Evolutionary conservation across 2,329 filamentous ascomycete genomes (phyloP), one percentile per base, ranked within the genome.

Genomic region (Pseudogymnoascus verrucosus): DNA sequence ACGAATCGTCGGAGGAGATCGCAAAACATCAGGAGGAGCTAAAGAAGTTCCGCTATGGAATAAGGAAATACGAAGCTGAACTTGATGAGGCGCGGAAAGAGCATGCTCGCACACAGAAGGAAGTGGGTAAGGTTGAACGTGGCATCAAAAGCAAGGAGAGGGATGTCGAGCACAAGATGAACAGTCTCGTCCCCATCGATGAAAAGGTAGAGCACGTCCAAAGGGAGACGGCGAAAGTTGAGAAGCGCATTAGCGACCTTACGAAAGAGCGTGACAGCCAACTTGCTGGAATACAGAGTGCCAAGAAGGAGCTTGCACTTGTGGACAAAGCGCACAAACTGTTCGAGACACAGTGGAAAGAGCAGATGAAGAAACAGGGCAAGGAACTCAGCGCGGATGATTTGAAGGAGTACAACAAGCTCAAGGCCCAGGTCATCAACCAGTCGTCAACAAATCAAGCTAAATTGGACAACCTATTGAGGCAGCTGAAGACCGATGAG

Each of bases 11-110:
- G 69, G 87, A 86, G 51, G 88, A 95, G 71, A 99, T 99, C 64
- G 89, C 93, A 71, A 91, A 90, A 69, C 92, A 97, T 70, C 93
- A 98, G 71, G 91, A 96, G 72, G 93, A 98, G 69, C 81, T 99
- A 19, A 96, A 96, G 74, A 93, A 98, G 75, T 90, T 92, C 73
- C 88, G 90, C 62, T 90, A 95, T 59, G 92, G 91, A 37, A 88
- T 97, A 19, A 90, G 96, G 71, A 87, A 90, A 63, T 96, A 90
- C 69, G 89, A 96, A 71, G 84, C 84, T 67, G 86, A 84, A 64
- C 84, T 98, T 4, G 91, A 96, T 62, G 84, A 87, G 28, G 92
- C 93, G 14, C 89, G 90, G 68, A 88, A 87, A 69, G 89, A 93
- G n/a, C 91, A 98, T 71, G 84, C 88, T 3, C 84, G 89, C 64